Percentiles rank a stretch among this genome's conserved stretches.
Conservation (phyloP, 192 early-diverging fungal species). For the Lobosporangium transversale region DNA sequence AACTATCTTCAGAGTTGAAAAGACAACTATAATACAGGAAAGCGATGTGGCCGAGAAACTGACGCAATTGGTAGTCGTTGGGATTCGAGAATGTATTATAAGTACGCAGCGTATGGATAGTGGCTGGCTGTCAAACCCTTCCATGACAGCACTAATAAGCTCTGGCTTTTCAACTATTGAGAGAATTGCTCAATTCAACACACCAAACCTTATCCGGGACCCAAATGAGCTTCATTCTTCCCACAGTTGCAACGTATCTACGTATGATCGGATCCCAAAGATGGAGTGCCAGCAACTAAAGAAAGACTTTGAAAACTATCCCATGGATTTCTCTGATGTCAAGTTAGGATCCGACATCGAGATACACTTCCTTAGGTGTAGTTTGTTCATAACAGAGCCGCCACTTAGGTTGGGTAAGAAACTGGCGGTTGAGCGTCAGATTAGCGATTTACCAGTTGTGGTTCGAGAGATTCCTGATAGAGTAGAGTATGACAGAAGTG, state of each 20-base stretch:
- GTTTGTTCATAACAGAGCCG: not conserved
- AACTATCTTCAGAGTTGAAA: slow-evolving; percentile 6
- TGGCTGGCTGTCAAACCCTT: not conserved
- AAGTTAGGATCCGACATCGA: slow-evolving; percentile 15
- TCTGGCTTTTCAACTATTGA: not conserved
- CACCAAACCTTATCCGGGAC: slow-evolving; percentile 10
- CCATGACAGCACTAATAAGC: not conserved
- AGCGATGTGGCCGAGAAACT: not conserved
- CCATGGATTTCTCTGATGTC: not conserved
- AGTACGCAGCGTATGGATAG: slow-evolving; percentile 3
- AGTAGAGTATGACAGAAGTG: slow-evolving; percentile 5
- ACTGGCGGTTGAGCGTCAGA: not conserved
- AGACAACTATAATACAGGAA: not conserved
- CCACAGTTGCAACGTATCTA: slow-evolving; percentile 24
- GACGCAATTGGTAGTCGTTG: not conserved
- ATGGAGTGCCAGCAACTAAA: not conserved
- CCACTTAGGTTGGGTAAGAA: not conserved
- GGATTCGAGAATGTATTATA: slow-evolving; percentile 13
- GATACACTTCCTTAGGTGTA: slow-evolving; percentile 26
- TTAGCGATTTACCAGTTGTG: slow-evolving; percentile 26
- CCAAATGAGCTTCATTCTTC: slow-evolving; percentile 5
- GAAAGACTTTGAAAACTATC: not conserved
- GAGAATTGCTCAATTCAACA: slow-evolving; percentile 3
- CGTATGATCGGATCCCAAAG: slow-evolving; percentile 1
- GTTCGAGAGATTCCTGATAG: slow-evolving; percentile 4